Base-by-base conservation (phyloP, 2,329 filamentous ascomycete genomes). In the Paramyrothecium roridum region DNA sequence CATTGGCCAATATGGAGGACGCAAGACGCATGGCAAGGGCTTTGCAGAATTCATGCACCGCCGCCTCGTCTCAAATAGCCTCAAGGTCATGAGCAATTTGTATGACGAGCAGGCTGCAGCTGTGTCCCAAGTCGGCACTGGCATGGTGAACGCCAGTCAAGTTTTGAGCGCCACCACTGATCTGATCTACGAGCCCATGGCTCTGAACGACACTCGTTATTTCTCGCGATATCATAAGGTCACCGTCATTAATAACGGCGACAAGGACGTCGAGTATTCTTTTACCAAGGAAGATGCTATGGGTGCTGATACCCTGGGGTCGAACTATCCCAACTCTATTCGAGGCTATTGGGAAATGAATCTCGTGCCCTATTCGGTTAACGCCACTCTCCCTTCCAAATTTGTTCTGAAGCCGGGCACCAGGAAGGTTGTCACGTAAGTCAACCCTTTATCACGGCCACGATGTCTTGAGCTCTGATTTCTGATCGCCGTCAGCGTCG, bases 1-100 rank as follows among this genome's bases (percentile, higher is more conserved):
- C 48, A 67, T 73, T 52, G 57, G 66, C 8, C 62, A 61, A 12
- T 57, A 65, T 40, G 72, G 71, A 13, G 69, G 71, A 3, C 69
- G 67, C 8, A 54, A 55, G 3, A 56, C 61, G 3, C 64, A 73
- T 49, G 70, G 70, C 20, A 63, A 64, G 30, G 65, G 56, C 12
- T 68, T 68, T 22, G 68, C 66, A 8, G 59, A 65, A 46, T 54
- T 58, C 4, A 57, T 74, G 3, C 47, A 58, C 46, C 61, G 57
- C 51, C 64, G 62, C 16, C 72, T 74, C 52, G 65, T 74, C 21
- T 63, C 68, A 17, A 71, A 30, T 10, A 30, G 26, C 26, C 26
- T 30, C 26, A 30, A 30, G 26, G 26, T 30, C 26, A 30, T 6
- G 26, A 30, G 10, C 26, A 30, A 10, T 4, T 10, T 30, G 6